These are phyloP conservation scores for Zarea fungicola DNA, from an alignment of 2,329 filamentous ascomycete species.

Conservation along the genomic window DNA sequence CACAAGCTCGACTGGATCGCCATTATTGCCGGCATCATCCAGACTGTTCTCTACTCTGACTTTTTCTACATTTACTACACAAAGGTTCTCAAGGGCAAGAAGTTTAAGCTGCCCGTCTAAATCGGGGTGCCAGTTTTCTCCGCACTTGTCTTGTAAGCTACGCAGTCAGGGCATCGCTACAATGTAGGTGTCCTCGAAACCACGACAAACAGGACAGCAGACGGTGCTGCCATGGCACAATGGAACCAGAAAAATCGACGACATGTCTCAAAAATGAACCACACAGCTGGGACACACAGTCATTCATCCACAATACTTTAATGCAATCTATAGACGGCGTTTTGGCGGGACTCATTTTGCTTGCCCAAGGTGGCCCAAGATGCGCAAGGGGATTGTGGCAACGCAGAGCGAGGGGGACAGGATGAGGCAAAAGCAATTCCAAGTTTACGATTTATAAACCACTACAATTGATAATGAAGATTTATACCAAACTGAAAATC, in stretches of 20 bases:
- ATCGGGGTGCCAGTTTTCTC: not conserved
- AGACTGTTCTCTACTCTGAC: constrained; percentile 94
- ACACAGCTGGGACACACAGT: not conserved
- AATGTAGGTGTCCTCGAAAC: too few species aligned
- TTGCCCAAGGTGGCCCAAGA: constrained; percentile 1
- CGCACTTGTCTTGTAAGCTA: not conserved
- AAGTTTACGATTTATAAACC: constrained; percentile 9
- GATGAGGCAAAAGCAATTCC: constrained; percentile 3
- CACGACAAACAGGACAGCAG: too few species aligned
- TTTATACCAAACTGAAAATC: not conserved
- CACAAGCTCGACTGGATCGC: constrained; percentile 80
- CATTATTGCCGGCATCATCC: constrained; percentile 80
- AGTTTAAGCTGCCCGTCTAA: constrained; percentile 80
- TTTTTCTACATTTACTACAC: constrained; percentile 99
- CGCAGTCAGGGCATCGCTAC: too few species aligned
- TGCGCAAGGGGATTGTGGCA: constrained; percentile 1
- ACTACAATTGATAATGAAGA: constrained; percentile 1
- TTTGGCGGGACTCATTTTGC: constrained; percentile 4
- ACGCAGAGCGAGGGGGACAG: not conserved
- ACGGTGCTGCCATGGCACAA: too few species aligned
- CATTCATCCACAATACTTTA: not conserved
- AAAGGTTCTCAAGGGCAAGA: constrained; percentile 86
- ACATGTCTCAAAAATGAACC: not conserved
- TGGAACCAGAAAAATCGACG: constrained; percentile 1
- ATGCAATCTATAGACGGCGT: constrained; percentile 12